Percentiles rank a stretch among this genome's conserved stretches.
These are phyloP conservation scores for Penicillium brasilianum DNA, from an alignment of 2,329 filamentous ascomycete genomes.

Conservation along the genomic window DNA sequence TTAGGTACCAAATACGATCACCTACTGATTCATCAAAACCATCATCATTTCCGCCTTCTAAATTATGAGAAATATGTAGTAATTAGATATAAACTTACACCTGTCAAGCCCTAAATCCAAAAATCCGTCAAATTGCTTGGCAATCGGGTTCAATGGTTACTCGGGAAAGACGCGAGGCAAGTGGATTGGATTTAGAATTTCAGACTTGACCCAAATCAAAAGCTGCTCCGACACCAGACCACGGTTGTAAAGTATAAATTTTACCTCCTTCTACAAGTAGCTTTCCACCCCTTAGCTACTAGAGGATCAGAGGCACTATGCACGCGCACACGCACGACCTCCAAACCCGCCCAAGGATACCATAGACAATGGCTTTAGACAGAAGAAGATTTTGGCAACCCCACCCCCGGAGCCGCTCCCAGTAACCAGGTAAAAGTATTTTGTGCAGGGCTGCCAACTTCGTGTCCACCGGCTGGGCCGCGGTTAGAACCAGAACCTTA, in stretches of 20 bases:
- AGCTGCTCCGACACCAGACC: neutral
- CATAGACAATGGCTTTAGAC: neutral
- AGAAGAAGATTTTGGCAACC: neutral
- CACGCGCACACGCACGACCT: too few relatives aligned
- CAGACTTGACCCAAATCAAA: neutral
- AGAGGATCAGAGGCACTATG: neutral
- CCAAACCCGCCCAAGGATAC: neutral
- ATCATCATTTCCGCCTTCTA: neutral
- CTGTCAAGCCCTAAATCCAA: neutral
- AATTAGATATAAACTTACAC: neutral
- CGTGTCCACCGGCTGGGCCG: conserved; percentile 3
- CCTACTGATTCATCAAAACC: conserved; percentile 5
- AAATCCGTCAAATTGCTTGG: neutral
- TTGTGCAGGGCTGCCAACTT: conserved; percentile 7
- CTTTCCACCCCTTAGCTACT: neutral
- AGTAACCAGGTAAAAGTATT: conserved; percentile 25
- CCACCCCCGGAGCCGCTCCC: conserved; percentile 25
- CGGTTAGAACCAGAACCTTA: neutral
- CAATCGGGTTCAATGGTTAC: neutral
- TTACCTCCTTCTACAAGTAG: neutral
- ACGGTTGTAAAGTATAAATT: neutral
- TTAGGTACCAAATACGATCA: conserved; percentile 23
- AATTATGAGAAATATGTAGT: neutral
- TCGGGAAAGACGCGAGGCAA: neutral
- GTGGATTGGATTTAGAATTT: neutral